Evolutionary conservation across 305 asterid species (phyloP).

Genomic region (Fraxinus greggii): DNA sequence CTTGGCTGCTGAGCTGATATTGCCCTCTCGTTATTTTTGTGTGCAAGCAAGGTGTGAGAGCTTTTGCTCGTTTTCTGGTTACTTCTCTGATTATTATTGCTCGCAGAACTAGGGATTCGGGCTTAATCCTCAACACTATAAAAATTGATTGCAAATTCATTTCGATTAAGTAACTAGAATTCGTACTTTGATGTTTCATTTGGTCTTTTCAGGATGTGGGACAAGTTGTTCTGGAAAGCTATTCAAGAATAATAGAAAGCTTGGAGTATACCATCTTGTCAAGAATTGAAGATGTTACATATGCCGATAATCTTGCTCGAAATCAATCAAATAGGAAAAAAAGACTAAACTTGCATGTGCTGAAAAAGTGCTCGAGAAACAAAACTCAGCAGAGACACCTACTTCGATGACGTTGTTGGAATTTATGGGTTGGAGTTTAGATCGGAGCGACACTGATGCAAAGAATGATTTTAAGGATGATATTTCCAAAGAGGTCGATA

Average conservation of each 20-base stretch:
- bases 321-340: conserved; percentile 30
- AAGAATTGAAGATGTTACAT: conserved; percentile 75
- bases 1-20: background rate
- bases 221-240: conserved; percentile 84
- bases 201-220: conserved; percentile 72
- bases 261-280: conserved; percentile 73
- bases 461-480: conserved; percentile 39
- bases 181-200: conserved; percentile 10
- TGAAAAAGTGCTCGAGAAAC: conserved; percentile 38
- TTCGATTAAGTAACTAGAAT: background rate
- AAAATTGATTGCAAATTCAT: no score
- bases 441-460: conserved; percentile 34
- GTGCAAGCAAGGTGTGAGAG: no score
- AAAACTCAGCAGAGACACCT: conserved; percentile 34
- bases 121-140: no score
- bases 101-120: no score
- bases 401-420: conserved; percentile 56
- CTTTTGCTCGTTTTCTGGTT: no score
- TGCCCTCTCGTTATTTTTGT: background rate
- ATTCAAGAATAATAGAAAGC: conserved; percentile 88
- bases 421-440: conserved; percentile 60
- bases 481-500: conserved; percentile 16
- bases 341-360: conserved; percentile 26
- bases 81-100: no score
- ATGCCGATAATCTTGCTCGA: conserved; percentile 47